Conservation (phyloP, 1,284 basidiomycete species). For the Boletus holoroseus region DNA sequence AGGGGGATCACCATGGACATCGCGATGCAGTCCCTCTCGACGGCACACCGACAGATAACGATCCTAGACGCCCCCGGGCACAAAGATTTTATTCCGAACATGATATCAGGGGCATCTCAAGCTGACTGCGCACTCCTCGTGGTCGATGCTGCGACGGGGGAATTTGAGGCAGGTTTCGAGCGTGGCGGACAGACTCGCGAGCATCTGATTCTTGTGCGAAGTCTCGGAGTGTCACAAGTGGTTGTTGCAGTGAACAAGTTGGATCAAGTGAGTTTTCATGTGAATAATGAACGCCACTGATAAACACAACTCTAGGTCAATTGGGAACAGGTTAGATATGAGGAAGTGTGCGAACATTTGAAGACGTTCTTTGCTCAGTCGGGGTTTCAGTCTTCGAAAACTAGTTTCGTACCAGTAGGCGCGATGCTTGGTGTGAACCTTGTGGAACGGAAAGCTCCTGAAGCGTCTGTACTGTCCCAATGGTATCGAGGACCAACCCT, state of each 20-base stretch:
- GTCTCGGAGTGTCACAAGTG: slow-evolving; percentile 91
- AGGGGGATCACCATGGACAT: slow-evolving; percentile 99
- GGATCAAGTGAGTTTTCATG: slow-evolving; percentile 59
- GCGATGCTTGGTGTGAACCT: slow-evolving; percentile 90
- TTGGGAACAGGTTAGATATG: slow-evolving; percentile 80
- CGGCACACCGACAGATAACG: slow-evolving; percentile 77
- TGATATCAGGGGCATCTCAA: slow-evolving; percentile 98
- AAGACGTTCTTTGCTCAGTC: slow-evolving; percentile 81
- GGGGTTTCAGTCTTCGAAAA: slow-evolving; percentile 78
- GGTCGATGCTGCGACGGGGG: slow-evolving; percentile 84
- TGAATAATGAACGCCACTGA: slow-evolving; percentile 6
- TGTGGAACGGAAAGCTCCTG: slow-evolving; percentile 45
- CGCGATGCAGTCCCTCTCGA: slow-evolving; percentile 78
- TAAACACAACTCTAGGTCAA: slow-evolving; percentile 53
- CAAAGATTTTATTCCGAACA: slow-evolving; percentile 97
- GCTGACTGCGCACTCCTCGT: slow-evolving; percentile 97
- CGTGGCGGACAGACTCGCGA: slow-evolving; percentile 96
- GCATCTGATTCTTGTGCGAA: slow-evolving; percentile 88
- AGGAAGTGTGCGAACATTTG: slow-evolving; percentile 74
- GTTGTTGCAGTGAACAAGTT: slow-evolving; percentile 95
- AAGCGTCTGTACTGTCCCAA: slow-evolving; percentile 44
- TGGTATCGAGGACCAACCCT: slow-evolving; percentile 92
- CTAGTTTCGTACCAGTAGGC: slow-evolving; percentile 83
- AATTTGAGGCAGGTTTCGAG: slow-evolving; percentile 95
- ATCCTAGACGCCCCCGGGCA: slow-evolving; percentile 96